These are phyloP conservation scores for Cyberlindnera mycetangii DNA, from an alignment of 805 yeast genomes.

Conservation along the genomic window DNA sequence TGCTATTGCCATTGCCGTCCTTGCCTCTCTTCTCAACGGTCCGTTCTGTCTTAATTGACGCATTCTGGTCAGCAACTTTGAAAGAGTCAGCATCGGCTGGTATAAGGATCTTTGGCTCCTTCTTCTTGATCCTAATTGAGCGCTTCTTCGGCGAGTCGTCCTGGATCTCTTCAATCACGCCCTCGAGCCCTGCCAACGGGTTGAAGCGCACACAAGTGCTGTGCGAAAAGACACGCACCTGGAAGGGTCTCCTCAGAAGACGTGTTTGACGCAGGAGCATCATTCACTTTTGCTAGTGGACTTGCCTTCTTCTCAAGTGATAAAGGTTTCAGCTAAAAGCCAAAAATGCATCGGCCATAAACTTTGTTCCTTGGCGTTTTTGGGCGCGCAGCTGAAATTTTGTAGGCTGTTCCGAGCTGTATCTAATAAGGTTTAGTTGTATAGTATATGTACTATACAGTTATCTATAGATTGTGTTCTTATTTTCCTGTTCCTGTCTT, in stretches of 20 bases:
- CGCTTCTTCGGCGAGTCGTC: conserved; percentile 15
- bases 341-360: not conserved
- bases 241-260: not conserved
- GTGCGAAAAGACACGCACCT: not conserved
- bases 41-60: not conserved
- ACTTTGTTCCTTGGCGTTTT: not conserved
- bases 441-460: too few species aligned
- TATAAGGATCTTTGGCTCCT: conserved; percentile 22
- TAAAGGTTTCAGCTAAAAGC: too few species aligned
- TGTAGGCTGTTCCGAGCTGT: too few species aligned
- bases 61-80: conserved; percentile 11
- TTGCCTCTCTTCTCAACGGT: not conserved
- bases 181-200: conserved; percentile 26
- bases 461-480: too few species aligned
- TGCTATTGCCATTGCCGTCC: not conserved
- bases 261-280: not conserved
- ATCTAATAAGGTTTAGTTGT: too few species aligned
- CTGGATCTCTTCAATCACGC: conserved; percentile 25
- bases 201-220: conserved; percentile 11
- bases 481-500: too few species aligned
- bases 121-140: conserved; percentile 7
- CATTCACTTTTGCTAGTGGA: too few species aligned
- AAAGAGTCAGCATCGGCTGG: conserved; percentile 22
- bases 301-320: too few species aligned
- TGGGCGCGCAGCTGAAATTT: conserved; percentile 2